Percentiles rank a stretch among this genome's conserved stretches.
Conservation (phyloP, 441 rosid genomes). For the Raphanus hybrid region DNA sequence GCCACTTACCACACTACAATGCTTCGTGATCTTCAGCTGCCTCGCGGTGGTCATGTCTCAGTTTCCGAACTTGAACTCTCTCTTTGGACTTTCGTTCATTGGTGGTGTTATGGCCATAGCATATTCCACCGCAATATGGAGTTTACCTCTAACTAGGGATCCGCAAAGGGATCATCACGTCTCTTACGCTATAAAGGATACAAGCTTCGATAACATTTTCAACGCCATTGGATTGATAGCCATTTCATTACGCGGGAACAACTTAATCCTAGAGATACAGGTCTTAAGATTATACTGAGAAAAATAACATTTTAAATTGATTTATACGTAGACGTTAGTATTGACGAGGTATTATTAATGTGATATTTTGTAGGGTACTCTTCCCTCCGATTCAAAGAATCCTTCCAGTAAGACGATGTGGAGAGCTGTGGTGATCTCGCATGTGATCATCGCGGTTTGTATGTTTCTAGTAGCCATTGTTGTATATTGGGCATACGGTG, state of each 20-base stretch:
- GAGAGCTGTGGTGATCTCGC: conserved; percentile 77
- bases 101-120: conserved; percentile 71
- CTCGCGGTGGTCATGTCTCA: conserved; percentile 74
- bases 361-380: conserved; percentile 67
- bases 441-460: conserved; percentile 58
- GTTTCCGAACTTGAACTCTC: conserved; percentile 87
- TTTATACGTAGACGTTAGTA: not conserved
- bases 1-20: conserved; percentile 63
- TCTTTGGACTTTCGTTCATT: conserved; percentile 72
- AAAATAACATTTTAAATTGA: conserved; percentile 17
- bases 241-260: conserved; percentile 86
- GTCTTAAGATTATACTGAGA: conserved; percentile 29
- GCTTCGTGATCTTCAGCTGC: conserved; percentile 72
- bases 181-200: conserved; percentile 52
- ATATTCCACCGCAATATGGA: conserved; percentile 75
- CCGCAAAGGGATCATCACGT: conserved; percentile 50
- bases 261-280: conserved; percentile 93
- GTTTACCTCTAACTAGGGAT: conserved; percentile 52
- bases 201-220: conserved; percentile 44
- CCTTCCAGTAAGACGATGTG: conserved; percentile 91
- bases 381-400: conserved; percentile 88
- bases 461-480: conserved; percentile 76
- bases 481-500: conserved; percentile 91
- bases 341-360: not conserved
- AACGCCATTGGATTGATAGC: conserved; percentile 83